phyloP scores from a whole-genome alignment of 164 flowering plant genomes.

The Annona squamosa region DNA sequence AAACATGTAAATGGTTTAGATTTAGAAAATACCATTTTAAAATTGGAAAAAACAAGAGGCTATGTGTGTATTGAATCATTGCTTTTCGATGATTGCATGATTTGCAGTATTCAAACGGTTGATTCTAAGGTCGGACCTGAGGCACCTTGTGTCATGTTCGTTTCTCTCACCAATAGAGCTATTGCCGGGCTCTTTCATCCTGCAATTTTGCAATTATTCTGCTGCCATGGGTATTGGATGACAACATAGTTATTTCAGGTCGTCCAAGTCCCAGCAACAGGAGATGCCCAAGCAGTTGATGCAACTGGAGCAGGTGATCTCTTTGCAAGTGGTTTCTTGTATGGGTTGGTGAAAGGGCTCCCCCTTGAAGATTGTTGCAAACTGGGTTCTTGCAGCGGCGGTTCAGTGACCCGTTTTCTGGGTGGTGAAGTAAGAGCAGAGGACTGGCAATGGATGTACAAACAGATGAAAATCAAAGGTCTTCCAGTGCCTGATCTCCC shows the following conservation, averaged over 20 bases:
- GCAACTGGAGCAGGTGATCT: slow-evolving; percentile 99
- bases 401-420: slow-evolving; percentile 73
- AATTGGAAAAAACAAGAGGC: too few species aligned
- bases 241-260: slow-evolving; percentile 31
- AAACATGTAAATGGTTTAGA: too few species aligned
- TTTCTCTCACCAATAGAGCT: too few species aligned
- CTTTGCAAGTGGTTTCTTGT: slow-evolving; percentile 86
- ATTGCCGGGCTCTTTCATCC: too few species aligned
- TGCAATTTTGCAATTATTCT: not conserved
- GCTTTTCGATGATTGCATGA: too few species aligned
- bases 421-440: slow-evolving; percentile 91
- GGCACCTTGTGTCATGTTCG: too few species aligned
- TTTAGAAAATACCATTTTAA: too few species aligned
- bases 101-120: too few species aligned
- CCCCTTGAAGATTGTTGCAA: slow-evolving; percentile 81
- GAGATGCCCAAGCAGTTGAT: slow-evolving; percentile 60
- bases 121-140: too few species aligned
- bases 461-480: slow-evolving; percentile 72
- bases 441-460: slow-evolving; percentile 92
- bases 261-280: slow-evolving; percentile 71
- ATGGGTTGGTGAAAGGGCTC: slow-evolving; percentile 74
- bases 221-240: not conserved
- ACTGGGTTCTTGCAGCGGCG: slow-evolving; percentile 92
- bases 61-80: too few species aligned
- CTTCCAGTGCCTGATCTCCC: slow-evolving; percentile 46